Percentiles rank a stretch among this genome's conserved stretches.
Evolutionary conservation across 805 yeast species (phyloP).

Genomic region (Diddensiella caesifluorescens): DNA sequence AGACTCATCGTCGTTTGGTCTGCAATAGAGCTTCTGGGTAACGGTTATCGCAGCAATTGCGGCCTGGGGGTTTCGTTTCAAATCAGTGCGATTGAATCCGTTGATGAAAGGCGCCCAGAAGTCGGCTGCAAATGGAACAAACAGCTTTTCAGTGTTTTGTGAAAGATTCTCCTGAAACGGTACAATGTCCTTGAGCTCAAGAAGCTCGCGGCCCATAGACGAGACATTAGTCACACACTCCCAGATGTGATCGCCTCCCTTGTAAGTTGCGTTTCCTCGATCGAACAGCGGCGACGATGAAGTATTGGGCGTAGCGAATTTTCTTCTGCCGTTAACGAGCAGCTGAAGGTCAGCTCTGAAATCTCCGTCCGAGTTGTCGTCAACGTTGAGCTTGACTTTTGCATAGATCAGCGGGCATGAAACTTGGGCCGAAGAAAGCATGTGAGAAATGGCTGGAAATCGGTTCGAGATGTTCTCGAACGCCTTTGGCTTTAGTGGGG

Average conservation of each 20-base stretch:
- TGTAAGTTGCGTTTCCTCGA: neutral
- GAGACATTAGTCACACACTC: conserved; percentile 30
- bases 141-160: conserved; percentile 30
- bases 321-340: conserved; percentile 5
- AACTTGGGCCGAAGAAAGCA: conserved; percentile 18
- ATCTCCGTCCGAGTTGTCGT: conserved; percentile 14
- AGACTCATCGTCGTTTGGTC: conserved; percentile 9
- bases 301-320: neutral
- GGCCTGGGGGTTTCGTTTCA: conserved; percentile 24
- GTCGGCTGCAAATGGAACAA: conserved; percentile 34
- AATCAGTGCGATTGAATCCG: conserved; percentile 24
- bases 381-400: conserved; percentile 25
- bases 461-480: conserved; percentile 24
- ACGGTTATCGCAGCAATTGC: conserved; percentile 33
- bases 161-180: conserved; percentile 19
- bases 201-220: conserved; percentile 30
- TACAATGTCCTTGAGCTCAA: conserved; percentile 26
- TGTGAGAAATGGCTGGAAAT: conserved; percentile 25
- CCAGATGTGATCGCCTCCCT: conserved; percentile 22
- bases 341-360: conserved; percentile 20
- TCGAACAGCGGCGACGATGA: neutral
- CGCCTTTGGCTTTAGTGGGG: conserved; percentile 29
- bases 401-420: conserved; percentile 30
- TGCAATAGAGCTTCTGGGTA: conserved; percentile 28
- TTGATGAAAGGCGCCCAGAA: conserved; percentile 36